Evolutionary conservation across 495 filamentous ascomycete species (phyloP), one percentile per base, ranked within the genome.

Genomic region (Acidomyces sp.): DNA sequence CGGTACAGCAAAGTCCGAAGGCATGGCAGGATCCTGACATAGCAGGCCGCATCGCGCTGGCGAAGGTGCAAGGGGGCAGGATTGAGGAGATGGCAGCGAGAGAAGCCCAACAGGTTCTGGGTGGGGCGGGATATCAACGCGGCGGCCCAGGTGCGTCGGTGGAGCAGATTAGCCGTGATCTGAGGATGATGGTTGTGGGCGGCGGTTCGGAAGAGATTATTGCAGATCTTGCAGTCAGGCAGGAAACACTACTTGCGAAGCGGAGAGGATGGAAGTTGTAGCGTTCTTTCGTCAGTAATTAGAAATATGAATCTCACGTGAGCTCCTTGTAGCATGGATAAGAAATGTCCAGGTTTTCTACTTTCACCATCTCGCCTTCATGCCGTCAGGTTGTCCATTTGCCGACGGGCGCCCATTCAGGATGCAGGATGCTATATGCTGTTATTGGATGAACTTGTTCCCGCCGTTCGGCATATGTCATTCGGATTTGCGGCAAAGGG

Each of bases 61-160:
- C 70, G 17, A 77, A 76, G 53, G 71, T 75, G 4, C 66, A 67
- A 56, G 69, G 68, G 2, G 71, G 68, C 0, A 55, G 66, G 19
- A 64, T 69, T 10, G 48, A 75, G 7, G 74, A 78, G 55, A 64
- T 69, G 52, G 67, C 66, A 33, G 67, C 67, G 20, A 58, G 72
- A 6, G 74, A 78, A 46, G 70, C 72, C 1, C 72, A 76, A 62
- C 74, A 78, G 52, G 65, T 76, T 27, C 54, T 78, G 41, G 72
- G 74, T 11, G 72, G 72, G 0, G 62, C 68, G 11, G 72, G 72
- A 4, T 63, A 63, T 45, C 47, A 55, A 10, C 39, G 38, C 19
- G 52, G 53, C 16, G 60, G 60, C 1, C 54, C 49, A 17, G 60
- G 60, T 9, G 60, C 55, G 20, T 42, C 51, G 13, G 51, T 63